Evolutionary conservation across 2,329 filamentous ascomycete species (phyloP).

Genomic region (Huntiella moniliformis): DNA sequence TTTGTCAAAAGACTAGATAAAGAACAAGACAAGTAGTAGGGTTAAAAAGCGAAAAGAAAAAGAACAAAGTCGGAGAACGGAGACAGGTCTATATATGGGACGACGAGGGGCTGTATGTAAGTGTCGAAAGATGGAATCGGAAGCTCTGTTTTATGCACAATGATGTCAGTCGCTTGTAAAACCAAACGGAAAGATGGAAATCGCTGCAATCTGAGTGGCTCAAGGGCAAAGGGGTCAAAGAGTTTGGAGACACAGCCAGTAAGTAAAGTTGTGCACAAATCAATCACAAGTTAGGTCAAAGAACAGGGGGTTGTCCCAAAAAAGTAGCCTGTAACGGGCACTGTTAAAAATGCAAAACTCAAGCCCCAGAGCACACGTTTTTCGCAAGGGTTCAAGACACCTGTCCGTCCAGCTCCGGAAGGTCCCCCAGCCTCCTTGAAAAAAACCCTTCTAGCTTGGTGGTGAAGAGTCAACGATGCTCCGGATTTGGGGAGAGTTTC

Average conservation of each 20-base stretch:
- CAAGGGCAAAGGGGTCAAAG: neutral
- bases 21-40: neutral
- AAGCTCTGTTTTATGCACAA: neutral
- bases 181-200: constrained; percentile 1
- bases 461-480: no score
- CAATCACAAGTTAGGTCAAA: neutral
- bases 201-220: neutral
- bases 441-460: no score
- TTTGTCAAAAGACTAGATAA: neutral
- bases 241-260: no score
- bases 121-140: neutral
- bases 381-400: constrained; percentile 1
- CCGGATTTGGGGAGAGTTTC: neutral
- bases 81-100: neutral
- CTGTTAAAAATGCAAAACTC: neutral
- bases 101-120: no score
- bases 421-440: no score
- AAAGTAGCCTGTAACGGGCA: neutral
- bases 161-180: constrained; percentile 1
- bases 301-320: neutral
- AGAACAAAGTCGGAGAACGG: constrained; percentile 2
- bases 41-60: neutral
- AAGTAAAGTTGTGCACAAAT: no score
- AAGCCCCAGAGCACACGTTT: neutral
- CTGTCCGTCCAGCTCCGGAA: neutral